These are phyloP conservation scores for Rhododendron henanense DNA, from an alignment of 148 eudicot genomes.

Conservation along the genomic window DNA sequence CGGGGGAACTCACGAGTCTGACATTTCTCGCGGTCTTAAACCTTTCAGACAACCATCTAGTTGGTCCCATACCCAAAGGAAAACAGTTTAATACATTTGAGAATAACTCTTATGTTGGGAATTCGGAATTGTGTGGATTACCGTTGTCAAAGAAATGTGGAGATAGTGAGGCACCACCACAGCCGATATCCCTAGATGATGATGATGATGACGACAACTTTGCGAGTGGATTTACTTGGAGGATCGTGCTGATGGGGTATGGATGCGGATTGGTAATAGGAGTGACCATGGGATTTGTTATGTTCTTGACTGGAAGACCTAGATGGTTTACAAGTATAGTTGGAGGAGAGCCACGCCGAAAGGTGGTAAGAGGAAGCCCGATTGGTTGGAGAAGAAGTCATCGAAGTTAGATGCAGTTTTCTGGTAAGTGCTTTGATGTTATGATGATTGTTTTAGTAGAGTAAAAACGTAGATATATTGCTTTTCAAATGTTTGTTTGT, in stretches of 20 bases:
- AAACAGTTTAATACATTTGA: neutral
- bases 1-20: neutral
- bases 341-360: neutral
- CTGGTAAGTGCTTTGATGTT: neutral
- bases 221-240: too few relatives aligned
- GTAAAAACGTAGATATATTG: too few relatives aligned
- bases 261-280: too few relatives aligned
- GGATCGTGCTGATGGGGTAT: too few relatives aligned
- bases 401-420: neutral
- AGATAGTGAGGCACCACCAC: too few relatives aligned
- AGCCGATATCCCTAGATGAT: too few relatives aligned
- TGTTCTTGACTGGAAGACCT: neutral
- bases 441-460: too few relatives aligned
- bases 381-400: neutral
- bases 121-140: neutral
- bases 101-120: neutral
- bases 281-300: too few relatives aligned
- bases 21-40: neutral
- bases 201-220: too few relatives aligned
- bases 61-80: neutral
- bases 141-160: neutral
- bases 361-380: neutral
- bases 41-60: neutral
- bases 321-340: neutral
- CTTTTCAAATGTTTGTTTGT: too few relatives aligned